Evolutionary conservation across 2,329 filamentous ascomycete genomes (phyloP), one percentile per base, ranked within the genome.

Genomic region (Trichocomaceae sp.): DNA sequence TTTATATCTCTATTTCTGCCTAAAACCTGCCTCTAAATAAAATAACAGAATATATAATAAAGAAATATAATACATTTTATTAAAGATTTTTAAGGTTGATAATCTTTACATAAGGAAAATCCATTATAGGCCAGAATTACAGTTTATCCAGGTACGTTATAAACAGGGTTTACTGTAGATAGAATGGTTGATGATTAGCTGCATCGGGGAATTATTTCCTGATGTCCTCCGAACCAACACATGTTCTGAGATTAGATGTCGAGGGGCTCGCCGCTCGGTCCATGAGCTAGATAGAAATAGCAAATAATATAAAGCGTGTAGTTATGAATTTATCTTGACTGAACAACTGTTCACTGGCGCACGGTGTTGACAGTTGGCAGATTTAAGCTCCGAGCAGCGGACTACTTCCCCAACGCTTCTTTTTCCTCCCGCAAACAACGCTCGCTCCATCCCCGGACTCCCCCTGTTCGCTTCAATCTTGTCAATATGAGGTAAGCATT

Each of bases 401-500:
- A 10, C 35, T 12, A 19, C 23, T 26, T 26, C 23, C 12, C 5
- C n/a, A 39, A 39, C 10, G n/a, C 15, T 17, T 39, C n/a, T 17
- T 17, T 17, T 39, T 17, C 35, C 35, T 39, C 35, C 35, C 35
- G 35, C 35, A 39, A 39, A 8, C 26, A 37, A 2, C 33, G 15
- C 12, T 17, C 35, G n/a, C 15, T 10, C 39, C n/a, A 20, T 8
- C 39, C 22, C 17, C 19, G 2, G 10, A 20, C 17, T 22, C 19
- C 39, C 19, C 22, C 2, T 47, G 29, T 31, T 19, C 22, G 12
- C 29, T 12, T 23, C 44, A 53, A 23, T 31, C 45, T 47, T 31
- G 20, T 57, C 58, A 60, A 50, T 19, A 60, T 60, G 58, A 60
- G 58, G 58, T 60, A 50, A 13, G 13, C 19, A 22, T 23, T 13